Evolutionary conservation across 768 basidiomycete genomes (phyloP), one percentile per base, ranked within the genome.

Genomic region (Hemileccinum impolitum): DNA sequence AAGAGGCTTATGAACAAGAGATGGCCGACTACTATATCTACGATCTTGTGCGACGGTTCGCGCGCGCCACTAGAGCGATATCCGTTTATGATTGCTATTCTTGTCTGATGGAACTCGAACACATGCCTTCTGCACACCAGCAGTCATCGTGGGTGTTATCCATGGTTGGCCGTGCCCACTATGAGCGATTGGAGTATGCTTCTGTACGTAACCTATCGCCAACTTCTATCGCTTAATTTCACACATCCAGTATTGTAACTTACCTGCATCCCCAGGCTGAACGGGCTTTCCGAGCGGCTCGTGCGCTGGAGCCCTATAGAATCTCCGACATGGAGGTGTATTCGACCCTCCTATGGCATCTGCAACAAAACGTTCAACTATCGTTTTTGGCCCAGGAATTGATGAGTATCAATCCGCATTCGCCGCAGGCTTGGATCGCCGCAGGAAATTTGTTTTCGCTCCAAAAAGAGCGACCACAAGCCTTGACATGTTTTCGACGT

Each of bases 391-490:
- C 95, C 1, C 95, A 98, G 68, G 91, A 94, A 55, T 75, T 98
- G 38, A 80, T 96, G 58, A 82, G 84, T 45, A 85, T 94, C 64
- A 77, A 87, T 56, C 81, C 93, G n/a, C 81, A 79, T 49, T 83
- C 88, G 21, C 73, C 94, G 11, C 82, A 94, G 62, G 82, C 94
- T 14, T 99, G 96, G 96, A 96, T 98, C 57, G 90, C 94, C 1
- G 84, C 93, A 25, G 96, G 96, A 45, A 99, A 99, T 72, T 74
- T 91, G 59, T 98, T 97, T 70, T 95, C 93, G 13, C 70, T 96
- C 60, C 87, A 95, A 70, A 94, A 93, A 72, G 94, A 99, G 62
- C 87, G 92, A 58, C 75, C 87, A 43, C 90, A 96, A 63, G 94
- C 96, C 15, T 72, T 98, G 70, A 85, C 89, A 66, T 96, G 94